Base-by-base conservation (phyloP, 1,139 yeast species). In the Hemisphaericaspora xylofermentans region DNA sequence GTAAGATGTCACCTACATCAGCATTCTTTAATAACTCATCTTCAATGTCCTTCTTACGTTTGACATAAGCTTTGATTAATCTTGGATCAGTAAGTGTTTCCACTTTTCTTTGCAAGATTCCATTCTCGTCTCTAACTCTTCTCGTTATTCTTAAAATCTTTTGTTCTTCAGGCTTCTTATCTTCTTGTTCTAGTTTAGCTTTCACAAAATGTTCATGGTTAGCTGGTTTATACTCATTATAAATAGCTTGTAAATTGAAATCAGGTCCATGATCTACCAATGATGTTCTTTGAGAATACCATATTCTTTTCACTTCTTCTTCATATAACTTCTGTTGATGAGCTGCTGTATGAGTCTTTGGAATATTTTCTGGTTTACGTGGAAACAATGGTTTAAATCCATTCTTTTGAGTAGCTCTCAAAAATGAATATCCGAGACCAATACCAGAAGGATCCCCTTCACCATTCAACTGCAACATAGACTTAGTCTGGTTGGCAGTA, bases 401-500 rank as follows among this genome's bases (percentile, higher is more conserved):
- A 54, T 95, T 96, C 63, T 91, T 93, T 86, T 93, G 95, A 0
- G 98, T 88, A 0, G 96, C 88, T 48, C 91, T 77, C 50, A 91
- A 71, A 53, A 91, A 86, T n/a, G 96, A 88, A 52, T 86, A 86
- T 0, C 94, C 96, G 48, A 88, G 85, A 1, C 96, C 95, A 47
- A 87, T 80, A 26, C 96, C 96, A 1, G 96, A 83, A 2, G 96
- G 96, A 60, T 93, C 98, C 39, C 98, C 98, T 46, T 85, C 94
- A n/a, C 97, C 97, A 57, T 88, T 89, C 31, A 94, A 77, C 57
- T 91, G 97, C 36, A 94, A 73, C 98, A 93, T 93, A 1, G 97
- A 94, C 55, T 95, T 91, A 42, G 97, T 94, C 58, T 91, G 98
- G 26, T 96, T 91, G 6, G 98, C 95, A 58, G 83, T 86, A 45